These are phyloP conservation scores for Stagonosporopsis vannaccii DNA, from an alignment of 2,329 filamentous ascomycete species.

Conservation along the genomic window DNA sequence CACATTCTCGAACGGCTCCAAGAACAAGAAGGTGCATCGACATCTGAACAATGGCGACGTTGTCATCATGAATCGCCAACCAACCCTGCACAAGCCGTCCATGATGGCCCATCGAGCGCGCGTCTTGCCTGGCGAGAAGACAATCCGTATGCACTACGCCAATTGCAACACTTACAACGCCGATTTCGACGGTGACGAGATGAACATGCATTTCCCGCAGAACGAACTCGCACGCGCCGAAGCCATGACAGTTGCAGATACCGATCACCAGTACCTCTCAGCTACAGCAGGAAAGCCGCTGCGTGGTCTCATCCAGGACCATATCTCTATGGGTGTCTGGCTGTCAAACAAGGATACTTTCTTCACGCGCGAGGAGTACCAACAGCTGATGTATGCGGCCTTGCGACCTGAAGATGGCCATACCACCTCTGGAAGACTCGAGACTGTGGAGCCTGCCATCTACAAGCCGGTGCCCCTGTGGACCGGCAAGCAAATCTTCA, in stretches of 20 bases:
- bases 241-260: constrained; percentile 91
- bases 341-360: constrained; percentile 92
- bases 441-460: constrained; percentile 80
- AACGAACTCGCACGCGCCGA: constrained; percentile 94
- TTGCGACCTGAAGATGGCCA: constrained; percentile 90
- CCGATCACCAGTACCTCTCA: constrained; percentile 95
- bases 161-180: constrained; percentile 99
- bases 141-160: constrained; percentile 98
- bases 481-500: constrained; percentile 97
- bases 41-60: constrained; percentile 97
- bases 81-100: constrained; percentile 96
- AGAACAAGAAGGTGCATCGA: constrained; percentile 95
- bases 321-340: constrained; percentile 92
- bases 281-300: constrained; percentile 92
- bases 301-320: constrained; percentile 96
- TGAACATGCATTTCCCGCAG: constrained; percentile 99
- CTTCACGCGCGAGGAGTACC: constrained; percentile 86
- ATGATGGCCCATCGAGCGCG: constrained; percentile 98
- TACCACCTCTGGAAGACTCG: constrained; percentile 80
- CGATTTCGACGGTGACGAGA: constrained; percentile 98
- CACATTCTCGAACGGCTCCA: constrained; percentile 74
- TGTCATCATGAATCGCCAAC: constrained; percentile 98
- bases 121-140: constrained; percentile 92
- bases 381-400: constrained; percentile 91
- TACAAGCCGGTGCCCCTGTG: constrained; percentile 82